These are phyloP conservation scores for Solanum sitiens DNA, from an alignment of 257 asterid species.

Conservation along the genomic window DNA sequence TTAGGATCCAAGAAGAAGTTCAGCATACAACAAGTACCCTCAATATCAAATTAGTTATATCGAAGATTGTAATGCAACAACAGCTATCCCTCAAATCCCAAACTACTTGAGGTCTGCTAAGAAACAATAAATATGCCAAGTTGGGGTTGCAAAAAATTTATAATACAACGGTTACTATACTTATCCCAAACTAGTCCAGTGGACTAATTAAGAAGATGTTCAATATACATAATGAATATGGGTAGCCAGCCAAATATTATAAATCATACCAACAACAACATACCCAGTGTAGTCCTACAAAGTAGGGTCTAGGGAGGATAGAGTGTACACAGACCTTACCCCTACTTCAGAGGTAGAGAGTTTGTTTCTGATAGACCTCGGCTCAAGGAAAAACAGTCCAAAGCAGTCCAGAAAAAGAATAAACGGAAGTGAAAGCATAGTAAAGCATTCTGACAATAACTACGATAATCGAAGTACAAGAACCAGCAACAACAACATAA, in stretches of 20 bases:
- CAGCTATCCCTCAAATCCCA: neutral
- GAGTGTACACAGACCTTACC: neutral
- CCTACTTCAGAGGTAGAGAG: neutral
- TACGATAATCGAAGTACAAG: neutral
- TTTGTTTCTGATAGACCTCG: neutral
- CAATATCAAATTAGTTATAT: neutral
- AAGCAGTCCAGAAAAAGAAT: neutral
- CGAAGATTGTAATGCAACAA: neutral
- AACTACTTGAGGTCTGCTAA: neutral
- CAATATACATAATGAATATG: neutral
- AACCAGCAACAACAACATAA: neutral
- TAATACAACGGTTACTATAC: neutral
- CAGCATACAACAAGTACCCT: neutral
- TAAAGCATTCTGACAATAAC: neutral
- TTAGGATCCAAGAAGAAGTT: neutral
- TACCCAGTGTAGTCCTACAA: neutral
- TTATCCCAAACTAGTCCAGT: neutral
- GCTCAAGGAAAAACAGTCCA: neutral
- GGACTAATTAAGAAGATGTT: neutral
- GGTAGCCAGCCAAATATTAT: neutral
- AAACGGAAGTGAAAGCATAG: neutral
- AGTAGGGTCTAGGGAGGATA: neutral
- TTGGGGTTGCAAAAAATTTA: neutral
- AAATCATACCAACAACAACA: conserved; percentile 18
- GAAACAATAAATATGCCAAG: neutral